Evolutionary conservation across 1,139 yeast genomes (phyloP), one percentile per base, ranked within the genome.

Genomic region (Yamadazyma spencermartinsiae): DNA sequence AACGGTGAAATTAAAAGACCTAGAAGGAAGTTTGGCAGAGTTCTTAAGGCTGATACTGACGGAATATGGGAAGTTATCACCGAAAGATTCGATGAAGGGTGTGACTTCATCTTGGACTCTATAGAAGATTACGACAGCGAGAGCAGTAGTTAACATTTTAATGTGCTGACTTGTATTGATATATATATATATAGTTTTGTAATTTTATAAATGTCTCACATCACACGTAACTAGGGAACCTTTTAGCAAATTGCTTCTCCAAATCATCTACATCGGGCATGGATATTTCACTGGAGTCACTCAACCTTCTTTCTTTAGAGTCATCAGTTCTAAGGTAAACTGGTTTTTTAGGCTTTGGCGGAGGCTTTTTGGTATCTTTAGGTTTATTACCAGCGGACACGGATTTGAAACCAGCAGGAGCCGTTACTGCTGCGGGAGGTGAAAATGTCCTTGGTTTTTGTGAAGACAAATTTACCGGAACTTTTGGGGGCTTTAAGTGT

Each of bases 1-100:
- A 47, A 63, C 36, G 60, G 61, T 6, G 68, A 65, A 32, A 72
- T 73, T 34, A 88, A 86, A 55, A 76, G 83, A 54, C 96, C 96
- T 28, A 77, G 97, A 55, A 79, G 88, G 55, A 89, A 88, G 61
- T 88, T 83, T 56, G 98, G 98, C 17, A 74, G 96, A 41, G 96
- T 92, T 3, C 63, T 89, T 39, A 80, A 82, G 52, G 76, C 92
- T 11, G 79, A 80, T 31, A 67, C 73, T 14, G 92, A 84, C 51
- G 92, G 94, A 1, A 60, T 89, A 44, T 85, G 80, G 61, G 86
- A 86, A 43, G 80, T 87, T 16, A 76, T 87, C 26, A 82, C 82
- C 45, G 97, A 88, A 57, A 72, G 89, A 54, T 86, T 86, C 50
- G 89, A 86, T 38, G 97, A 89, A 57, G 88, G 90, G 1, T 74